Evolutionary conservation across 2,329 filamentous ascomycete species (phyloP), one percentile per base, ranked within the genome.

Genomic region (Alternaria sp.): DNA sequence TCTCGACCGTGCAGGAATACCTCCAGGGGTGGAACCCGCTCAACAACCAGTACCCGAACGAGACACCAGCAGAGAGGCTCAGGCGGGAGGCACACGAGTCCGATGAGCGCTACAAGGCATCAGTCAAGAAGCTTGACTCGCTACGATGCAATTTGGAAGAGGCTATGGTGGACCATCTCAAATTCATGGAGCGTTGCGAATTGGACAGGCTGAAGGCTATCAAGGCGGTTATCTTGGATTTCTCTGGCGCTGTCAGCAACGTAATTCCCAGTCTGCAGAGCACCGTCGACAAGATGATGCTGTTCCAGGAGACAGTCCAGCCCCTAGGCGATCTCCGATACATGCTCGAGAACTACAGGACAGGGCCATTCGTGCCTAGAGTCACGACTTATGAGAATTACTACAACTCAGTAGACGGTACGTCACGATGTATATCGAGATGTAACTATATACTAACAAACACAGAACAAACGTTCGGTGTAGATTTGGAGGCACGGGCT

Each of bases 221-320:
- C 86, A 98, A 99, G 86, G 95, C 95, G 23, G 96, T 99, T 56
- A 91, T 99, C 66, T 87, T 99, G 46, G 96, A 99, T 82, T 98
- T 99, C 80, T 97, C 95, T 5, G 96, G 96, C 49, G 94, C 95
- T 41, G 92, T 99, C 79, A 95, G 95, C 85, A 99, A 99, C 75
- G 95, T 97, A 73, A 98, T 99, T 67, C 96, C 96, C 18, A 96
- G 92, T 75, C 84, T 99, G 66, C 96, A 98, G 81, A 95, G 95
- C 63, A 94, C 94, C 0, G 94, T 99, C 23, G 96, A 99, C 83
- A 94, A 96, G 78, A 97, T 99, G 94, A 94, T 99, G 90, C 87
- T 99, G 50, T 99, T 96, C 83, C 96, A 99, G 80, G 96, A 99
- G 84, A 98, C 96, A 0, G 92, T 99, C n/a, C 96, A 98, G 80